phyloP scores from a whole-genome alignment of 2,329 filamentous ascomycete genomes.

The Phaeosphaeria sp. region DNA sequence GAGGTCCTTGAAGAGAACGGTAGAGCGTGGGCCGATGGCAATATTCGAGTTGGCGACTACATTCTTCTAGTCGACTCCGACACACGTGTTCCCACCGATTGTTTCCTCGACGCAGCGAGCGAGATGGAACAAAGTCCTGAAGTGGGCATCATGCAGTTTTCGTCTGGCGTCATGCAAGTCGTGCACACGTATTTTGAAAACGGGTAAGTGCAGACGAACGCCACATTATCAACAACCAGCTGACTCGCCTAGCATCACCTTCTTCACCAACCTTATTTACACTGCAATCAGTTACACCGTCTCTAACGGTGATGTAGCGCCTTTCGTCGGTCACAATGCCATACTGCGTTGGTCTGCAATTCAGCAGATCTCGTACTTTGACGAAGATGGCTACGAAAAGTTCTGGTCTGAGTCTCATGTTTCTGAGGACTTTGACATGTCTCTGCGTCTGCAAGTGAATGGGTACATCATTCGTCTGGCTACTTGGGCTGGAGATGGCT shows the following conservation, averaged over 20 bases:
- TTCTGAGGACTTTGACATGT: slow-evolving; percentile 80
- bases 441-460: slow-evolving; percentile 72
- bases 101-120: slow-evolving; percentile 77
- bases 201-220: slow-evolving; percentile 34
- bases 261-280: slow-evolving; percentile 81
- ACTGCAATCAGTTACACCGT: slow-evolving; percentile 74
- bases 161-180: slow-evolving; percentile 74
- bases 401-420: slow-evolving; percentile 80
- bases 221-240: neutral
- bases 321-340: slow-evolving; percentile 80
- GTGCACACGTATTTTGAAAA: slow-evolving; percentile 76
- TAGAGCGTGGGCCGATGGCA: slow-evolving; percentile 78
- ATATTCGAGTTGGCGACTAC: slow-evolving; percentile 85
- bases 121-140: slow-evolving; percentile 83
- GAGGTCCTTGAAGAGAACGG: slow-evolving; percentile 72
- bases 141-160: slow-evolving; percentile 79
- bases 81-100: slow-evolving; percentile 66
- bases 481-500: slow-evolving; percentile 71
- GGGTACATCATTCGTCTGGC: slow-evolving; percentile 74
- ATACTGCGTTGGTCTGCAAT: slow-evolving; percentile 73
- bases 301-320: slow-evolving; percentile 73
- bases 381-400: slow-evolving; percentile 58
- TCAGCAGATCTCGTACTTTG: slow-evolving; percentile 60
- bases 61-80: slow-evolving; percentile 66
- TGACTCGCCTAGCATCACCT: slow-evolving; percentile 63